These are phyloP conservation scores for Haplographium delicatum DNA, from an alignment of 495 filamentous ascomycete genomes.

Conservation along the genomic window DNA sequence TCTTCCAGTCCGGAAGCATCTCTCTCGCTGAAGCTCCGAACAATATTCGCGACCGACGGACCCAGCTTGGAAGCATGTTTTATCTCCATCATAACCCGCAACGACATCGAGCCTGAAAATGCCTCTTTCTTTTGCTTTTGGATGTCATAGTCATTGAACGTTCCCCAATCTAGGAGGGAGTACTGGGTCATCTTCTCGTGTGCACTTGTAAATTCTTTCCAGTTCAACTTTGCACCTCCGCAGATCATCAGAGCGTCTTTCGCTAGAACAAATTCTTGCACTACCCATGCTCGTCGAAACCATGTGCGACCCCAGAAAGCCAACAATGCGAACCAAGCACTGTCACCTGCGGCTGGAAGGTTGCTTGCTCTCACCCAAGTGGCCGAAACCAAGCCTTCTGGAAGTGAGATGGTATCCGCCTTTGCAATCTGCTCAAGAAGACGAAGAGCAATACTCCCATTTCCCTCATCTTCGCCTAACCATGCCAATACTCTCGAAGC, in stretches of 20 bases:
- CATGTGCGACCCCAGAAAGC: constrained; percentile 26
- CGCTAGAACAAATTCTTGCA: constrained; percentile 34
- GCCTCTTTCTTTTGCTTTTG: neutral
- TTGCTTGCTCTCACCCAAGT: neutral
- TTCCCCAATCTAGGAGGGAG: neutral
- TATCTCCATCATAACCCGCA: neutral
- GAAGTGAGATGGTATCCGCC: neutral
- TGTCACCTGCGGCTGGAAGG: neutral
- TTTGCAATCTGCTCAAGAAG: constrained; percentile 2
- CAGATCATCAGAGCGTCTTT: constrained; percentile 27
- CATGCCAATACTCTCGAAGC: neutral
- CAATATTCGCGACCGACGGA: neutral
- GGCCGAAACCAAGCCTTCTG: neutral
- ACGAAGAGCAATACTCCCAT: constrained; percentile 11
- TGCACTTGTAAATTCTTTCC: constrained; percentile 25
- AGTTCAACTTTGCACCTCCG: constrained; percentile 20
- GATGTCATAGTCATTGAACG: neutral
- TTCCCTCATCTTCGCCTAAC: constrained; percentile 11
- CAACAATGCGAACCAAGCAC: neutral
- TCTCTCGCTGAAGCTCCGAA: neutral
- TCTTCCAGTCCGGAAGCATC: neutral
- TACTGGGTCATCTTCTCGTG: neutral
- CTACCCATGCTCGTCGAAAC: constrained; percentile 31
- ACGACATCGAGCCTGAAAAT: neutral
- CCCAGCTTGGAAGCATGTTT: neutral